These are phyloP conservation scores for Saussurea involucrata DNA, from an alignment of 129 eudicot species.

Conservation along the genomic window DNA sequence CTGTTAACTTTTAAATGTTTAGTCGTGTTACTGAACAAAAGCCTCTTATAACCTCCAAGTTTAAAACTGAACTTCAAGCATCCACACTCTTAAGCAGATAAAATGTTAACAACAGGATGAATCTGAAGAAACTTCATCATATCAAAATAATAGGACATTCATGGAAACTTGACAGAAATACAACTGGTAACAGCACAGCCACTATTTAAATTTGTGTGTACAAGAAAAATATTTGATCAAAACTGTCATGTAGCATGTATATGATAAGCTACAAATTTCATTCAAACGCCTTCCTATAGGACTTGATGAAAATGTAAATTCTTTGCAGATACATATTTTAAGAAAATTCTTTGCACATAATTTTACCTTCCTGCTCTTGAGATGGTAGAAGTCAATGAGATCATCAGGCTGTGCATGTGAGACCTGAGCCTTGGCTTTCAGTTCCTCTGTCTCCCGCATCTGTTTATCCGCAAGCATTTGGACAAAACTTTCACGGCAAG, in stretches of 20 bases:
- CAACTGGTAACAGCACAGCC: neutral
- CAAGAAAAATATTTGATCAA: neutral
- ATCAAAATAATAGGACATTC: neutral
- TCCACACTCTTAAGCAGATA: neutral
- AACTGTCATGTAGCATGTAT: neutral
- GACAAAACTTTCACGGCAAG: constrained; percentile 93
- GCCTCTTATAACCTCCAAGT: neutral
- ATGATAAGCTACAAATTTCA: neutral
- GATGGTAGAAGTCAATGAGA: constrained; percentile 91
- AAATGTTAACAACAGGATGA: neutral
- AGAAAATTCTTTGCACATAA: too few species aligned
- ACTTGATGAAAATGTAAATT: neutral
- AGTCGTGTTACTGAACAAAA: neutral
- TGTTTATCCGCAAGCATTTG: constrained; percentile 98
- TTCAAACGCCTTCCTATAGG: neutral
- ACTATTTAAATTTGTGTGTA: neutral
- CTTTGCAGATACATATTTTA: neutral
- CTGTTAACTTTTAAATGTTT: neutral
- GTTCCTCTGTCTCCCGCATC: constrained; percentile 83
- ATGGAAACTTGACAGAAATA: neutral
- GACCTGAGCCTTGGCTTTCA: constrained; percentile 85
- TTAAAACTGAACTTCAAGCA: neutral
- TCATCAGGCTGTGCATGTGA: constrained; percentile 96
- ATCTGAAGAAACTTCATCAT: neutral
- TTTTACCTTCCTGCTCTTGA: constrained; percentile 93